Base-by-base conservation (phyloP, 2,329 filamentous ascomycete species). In the Onygenales sp. region DNA sequence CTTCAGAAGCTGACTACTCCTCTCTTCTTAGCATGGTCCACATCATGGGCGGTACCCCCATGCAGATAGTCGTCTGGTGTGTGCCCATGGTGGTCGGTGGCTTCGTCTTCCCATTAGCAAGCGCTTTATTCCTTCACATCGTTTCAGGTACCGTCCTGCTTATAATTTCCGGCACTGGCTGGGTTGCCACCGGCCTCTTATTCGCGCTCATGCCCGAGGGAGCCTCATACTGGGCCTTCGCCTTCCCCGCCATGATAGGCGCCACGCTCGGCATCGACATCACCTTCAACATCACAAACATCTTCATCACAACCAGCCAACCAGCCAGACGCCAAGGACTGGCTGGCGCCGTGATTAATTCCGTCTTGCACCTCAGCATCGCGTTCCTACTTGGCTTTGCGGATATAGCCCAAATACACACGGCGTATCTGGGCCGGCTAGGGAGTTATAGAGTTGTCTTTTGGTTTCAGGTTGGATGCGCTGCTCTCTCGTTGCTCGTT, bases 241-340 rank as follows among this genome's bases (percentile, higher is more conserved):
- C 88, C 21, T 88, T 91, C 62, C 84, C 86, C 42, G 55, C 69
- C 1, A 77, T 76, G 72, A 69, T 79, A 3, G 81, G 82, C 57
- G 78, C 77, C 10, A 91, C 87, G 0, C 74, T 90, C 36, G 86
- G 84, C 14, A 82, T 90, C 55, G 87, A 92, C 62, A 82, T 90
- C 52, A 82, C 82, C 6, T 90, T 85, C 70, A 88, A 85, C 62
- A 79, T 90, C 1, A 80, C 83, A 14, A 90, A 86, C 61, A 79
- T 91, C 55, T 91, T 87, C 68, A 86, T 89, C 65, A 89, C 86
- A 0, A 89, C 86, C 0, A 80, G 79, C 11, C 73, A 90, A 57
- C 85, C 86, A 0, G 74, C 75, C 4, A 76, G 79, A 10, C 76
- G 82, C 49, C 87, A 92, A 64, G 86, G 85, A 0, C 73, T 88